Percentiles rank a stretch among this genome's conserved stretches.
These are phyloP conservation scores for Pseudotsuga menziesii DNA, from an alignment of 75 land plant genomes.

Conservation along the genomic window DNA sequence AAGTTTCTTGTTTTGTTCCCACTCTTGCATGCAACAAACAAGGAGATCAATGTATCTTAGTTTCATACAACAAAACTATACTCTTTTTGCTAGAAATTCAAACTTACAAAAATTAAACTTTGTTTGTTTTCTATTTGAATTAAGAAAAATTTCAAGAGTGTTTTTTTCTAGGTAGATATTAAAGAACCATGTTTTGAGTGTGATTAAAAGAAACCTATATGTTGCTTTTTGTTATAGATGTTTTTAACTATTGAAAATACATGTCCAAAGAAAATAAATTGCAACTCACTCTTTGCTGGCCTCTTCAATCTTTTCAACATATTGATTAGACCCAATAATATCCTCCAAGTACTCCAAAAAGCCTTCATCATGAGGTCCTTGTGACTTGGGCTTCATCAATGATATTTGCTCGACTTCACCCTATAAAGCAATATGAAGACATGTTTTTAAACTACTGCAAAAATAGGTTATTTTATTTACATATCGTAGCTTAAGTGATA, in stretches of 20 bases:
- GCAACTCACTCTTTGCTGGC: slow-evolving; percentile 74
- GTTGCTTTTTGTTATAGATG: background rate
- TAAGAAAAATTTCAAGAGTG: background rate
- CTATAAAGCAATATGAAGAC: slow-evolving; percentile 26
- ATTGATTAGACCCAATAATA: slow-evolving; percentile 93
- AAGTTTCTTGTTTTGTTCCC: too few relatives aligned
- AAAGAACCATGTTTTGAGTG: background rate
- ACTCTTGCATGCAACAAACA: too few relatives aligned
- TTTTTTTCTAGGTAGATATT: background rate
- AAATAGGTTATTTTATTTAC: background rate
- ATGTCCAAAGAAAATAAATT: background rate
- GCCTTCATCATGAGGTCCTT: slow-evolving; percentile 97
- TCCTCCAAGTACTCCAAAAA: slow-evolving; percentile 97
- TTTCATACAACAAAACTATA: too few relatives aligned
- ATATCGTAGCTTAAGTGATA: background rate
- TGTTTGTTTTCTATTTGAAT: too few relatives aligned
- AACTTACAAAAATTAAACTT: too few relatives aligned
- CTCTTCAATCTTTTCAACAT: slow-evolving; percentile 93
- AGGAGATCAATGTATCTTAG: too few relatives aligned
- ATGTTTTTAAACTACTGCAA: background rate
- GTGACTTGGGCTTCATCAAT: slow-evolving; percentile 96
- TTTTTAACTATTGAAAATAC: background rate
- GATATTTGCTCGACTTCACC: slow-evolving; percentile 99
- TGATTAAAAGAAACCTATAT: background rate
- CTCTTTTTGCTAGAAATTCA: too few relatives aligned